Evolutionary conservation across 805 yeast genomes (phyloP).

Genomic region (Hanseniaspora meyeri): DNA sequence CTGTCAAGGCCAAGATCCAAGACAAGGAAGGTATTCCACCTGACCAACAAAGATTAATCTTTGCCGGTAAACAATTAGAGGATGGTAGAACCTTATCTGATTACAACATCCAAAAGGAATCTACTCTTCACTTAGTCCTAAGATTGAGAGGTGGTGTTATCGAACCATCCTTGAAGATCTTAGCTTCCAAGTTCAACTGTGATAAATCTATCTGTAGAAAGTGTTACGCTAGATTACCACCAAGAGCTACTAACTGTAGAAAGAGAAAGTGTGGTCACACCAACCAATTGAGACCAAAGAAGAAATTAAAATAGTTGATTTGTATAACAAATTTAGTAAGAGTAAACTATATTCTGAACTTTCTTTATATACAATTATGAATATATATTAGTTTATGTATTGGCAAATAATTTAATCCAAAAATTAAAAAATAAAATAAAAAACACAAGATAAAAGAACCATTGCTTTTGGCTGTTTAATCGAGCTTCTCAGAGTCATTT

Average conservation of each 20-base stretch:
- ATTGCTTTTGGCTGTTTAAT: too few relatives aligned
- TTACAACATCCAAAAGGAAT: constrained; percentile 97
- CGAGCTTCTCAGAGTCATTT: too few relatives aligned
- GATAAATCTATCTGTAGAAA: constrained; percentile 98
- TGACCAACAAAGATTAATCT: constrained; percentile 92
- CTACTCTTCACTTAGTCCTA: constrained; percentile 87
- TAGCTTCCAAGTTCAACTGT: constrained; percentile 99
- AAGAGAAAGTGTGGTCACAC: constrained; percentile 99
- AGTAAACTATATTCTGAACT: neutral
- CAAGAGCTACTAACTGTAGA: constrained; percentile 99
- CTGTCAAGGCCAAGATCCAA: constrained; percentile 91
- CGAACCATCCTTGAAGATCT: constrained; percentile 98
- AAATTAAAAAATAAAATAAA: neutral
- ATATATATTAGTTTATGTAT: neutral
- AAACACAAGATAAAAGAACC: neutral
- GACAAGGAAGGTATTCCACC: constrained; percentile 98
- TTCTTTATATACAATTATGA: neutral
- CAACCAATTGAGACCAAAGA: constrained; percentile 99
- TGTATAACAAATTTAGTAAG: too few relatives aligned
- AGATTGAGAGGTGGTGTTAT: constrained; percentile 99
- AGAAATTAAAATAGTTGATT: constrained; percentile 80
- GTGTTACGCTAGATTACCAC: constrained; percentile 99
- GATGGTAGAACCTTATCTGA: constrained; percentile 93
- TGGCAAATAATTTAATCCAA: neutral
- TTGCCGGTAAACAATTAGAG: constrained; percentile 95